Conservation (phyloP, 2,329 filamentous ascomycete species). For the Thelonectria discophora region DNA sequence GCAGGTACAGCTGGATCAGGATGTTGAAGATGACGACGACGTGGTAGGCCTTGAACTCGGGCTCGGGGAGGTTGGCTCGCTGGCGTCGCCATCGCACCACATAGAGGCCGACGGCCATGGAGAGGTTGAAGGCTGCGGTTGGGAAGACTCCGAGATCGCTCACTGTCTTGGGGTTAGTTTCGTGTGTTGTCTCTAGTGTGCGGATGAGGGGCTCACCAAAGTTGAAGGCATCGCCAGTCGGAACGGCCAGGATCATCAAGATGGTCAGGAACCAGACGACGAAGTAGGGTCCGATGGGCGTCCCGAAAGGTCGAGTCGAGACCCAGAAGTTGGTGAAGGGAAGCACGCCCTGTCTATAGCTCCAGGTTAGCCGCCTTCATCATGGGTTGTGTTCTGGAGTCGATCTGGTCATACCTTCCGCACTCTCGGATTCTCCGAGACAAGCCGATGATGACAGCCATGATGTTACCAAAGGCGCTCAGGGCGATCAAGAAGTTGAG, state of each 20-base stretch:
- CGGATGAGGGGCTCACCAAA: conserved; percentile 8
- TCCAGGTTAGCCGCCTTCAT: neutral
- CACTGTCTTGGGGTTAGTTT: conserved; percentile 2
- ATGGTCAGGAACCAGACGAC: conserved; percentile 16
- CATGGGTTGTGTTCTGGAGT: neutral
- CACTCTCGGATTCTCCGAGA: conserved; percentile 19
- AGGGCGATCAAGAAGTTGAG: conserved; percentile 16
- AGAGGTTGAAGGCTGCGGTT: conserved; percentile 11
- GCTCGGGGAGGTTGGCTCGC: conserved; percentile 15
- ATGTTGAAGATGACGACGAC: conserved; percentile 20
- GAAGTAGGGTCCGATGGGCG: conserved; percentile 15
- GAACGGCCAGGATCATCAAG: conserved; percentile 21
- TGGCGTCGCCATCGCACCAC: conserved; percentile 20
- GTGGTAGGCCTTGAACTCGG: conserved; percentile 19
- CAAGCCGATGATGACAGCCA: conserved; percentile 19
- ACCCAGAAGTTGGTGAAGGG: conserved; percentile 70
- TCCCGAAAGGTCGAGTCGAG: conserved; percentile 52
- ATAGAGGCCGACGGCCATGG: conserved; percentile 19
- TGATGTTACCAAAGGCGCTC: conserved; percentile 20
- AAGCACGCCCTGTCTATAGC: conserved; percentile 54
- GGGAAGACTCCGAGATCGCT: conserved; percentile 21
- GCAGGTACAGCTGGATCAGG: conserved; percentile 54
- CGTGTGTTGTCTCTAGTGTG: neutral
- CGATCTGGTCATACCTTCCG: neutral
- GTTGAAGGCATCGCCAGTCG: conserved; percentile 19